Conservation (phyloP, 768 basidiomycete species). For the Auricularia sp. region DNA sequence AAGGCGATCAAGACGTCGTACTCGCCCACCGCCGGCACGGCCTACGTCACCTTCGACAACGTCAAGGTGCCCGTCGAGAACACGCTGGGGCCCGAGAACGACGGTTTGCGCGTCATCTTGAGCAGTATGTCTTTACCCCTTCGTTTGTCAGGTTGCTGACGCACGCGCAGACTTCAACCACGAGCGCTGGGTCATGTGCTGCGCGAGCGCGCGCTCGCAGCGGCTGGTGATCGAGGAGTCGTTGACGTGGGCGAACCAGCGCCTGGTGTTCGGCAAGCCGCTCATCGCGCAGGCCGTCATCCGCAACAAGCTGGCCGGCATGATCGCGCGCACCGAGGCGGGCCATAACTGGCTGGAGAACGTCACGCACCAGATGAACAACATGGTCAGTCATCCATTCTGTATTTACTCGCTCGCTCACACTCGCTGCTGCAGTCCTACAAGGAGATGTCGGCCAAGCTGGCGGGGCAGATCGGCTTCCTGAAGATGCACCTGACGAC, state of each 20-base stretch:
- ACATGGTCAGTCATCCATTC: slow-evolving; percentile 44
- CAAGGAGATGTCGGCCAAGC: slow-evolving; percentile 57
- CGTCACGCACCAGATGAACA: slow-evolving; percentile 77
- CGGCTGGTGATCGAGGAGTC: slow-evolving; percentile 73
- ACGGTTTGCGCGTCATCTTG: slow-evolving; percentile 55
- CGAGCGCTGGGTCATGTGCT: slow-evolving; percentile 88
- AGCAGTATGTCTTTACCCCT: slow-evolving; percentile 16
- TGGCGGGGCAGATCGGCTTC: slow-evolving; percentile 75
- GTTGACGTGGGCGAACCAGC: slow-evolving; percentile 80
- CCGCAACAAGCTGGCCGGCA: slow-evolving; percentile 73
- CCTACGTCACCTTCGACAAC: slow-evolving; percentile 72
- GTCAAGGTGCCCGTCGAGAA: slow-evolving; percentile 82
- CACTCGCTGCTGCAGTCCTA: slow-evolving; percentile 35
- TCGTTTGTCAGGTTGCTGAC: slow-evolving; percentile 16
- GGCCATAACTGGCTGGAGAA: slow-evolving; percentile 82
- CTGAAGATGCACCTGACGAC: too few relatives aligned
- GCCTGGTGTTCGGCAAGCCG: slow-evolving; percentile 42
- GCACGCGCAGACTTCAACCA: slow-evolving; percentile 79
- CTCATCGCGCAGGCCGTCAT: slow-evolving; percentile 69
- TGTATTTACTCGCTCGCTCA: slow-evolving; percentile 6
- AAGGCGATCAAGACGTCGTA: slow-evolving; percentile 86
- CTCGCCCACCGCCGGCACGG: slow-evolving; percentile 78
- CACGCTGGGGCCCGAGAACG: slow-evolving; percentile 71
- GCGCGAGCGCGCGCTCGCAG: slow-evolving; percentile 53
- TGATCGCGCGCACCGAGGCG: slow-evolving; percentile 79